These are phyloP conservation scores for Mentha longifolia DNA, from an alignment of 257 asterid genomes.

Conservation along the genomic window DNA sequence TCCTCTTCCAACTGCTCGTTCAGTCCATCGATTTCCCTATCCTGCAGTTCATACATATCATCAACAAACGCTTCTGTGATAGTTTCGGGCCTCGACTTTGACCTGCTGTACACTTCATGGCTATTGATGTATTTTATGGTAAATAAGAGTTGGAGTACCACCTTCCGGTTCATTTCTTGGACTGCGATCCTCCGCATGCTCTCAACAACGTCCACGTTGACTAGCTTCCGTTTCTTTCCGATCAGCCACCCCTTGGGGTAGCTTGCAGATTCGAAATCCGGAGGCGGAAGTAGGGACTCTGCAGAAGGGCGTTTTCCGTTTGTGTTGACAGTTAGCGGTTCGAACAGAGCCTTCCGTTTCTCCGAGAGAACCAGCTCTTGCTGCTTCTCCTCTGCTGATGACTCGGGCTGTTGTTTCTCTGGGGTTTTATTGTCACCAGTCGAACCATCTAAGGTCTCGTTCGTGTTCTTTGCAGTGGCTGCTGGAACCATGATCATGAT, in stretches of 20 bases:
- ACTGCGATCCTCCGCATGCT: conserved; percentile 96
- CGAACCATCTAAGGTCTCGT: conserved; percentile 35
- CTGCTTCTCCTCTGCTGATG: conserved; percentile 49
- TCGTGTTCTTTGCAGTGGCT: conserved; percentile 47
- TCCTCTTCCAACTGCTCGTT: conserved; percentile 94
- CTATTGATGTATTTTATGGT: neutral
- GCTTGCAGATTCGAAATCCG: conserved; percentile 81
- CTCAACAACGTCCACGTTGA: conserved; percentile 94
- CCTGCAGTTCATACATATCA: conserved; percentile 55
- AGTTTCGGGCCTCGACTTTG: too few species aligned
- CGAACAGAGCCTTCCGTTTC: conserved; percentile 85
- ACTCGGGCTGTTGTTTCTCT: conserved; percentile 41
- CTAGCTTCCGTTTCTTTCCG: conserved; percentile 95
- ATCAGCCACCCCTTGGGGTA: conserved; percentile 96
- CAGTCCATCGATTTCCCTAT: conserved; percentile 88
- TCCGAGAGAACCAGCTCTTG: conserved; percentile 70
- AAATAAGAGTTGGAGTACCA: conserved; percentile 18
- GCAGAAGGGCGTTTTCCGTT: conserved; percentile 65
- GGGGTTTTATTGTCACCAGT: conserved; percentile 31
- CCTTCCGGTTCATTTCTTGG: conserved; percentile 98
- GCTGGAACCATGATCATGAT: conserved; percentile 26
- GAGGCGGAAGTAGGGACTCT: conserved; percentile 88
- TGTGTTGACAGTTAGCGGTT: conserved; percentile 64
- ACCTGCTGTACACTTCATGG: neutral
- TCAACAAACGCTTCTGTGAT: neutral